A percentile compares a stretch with the other conserved stretches of the same genome.
Evolutionary conservation across 805 yeast genomes (phyloP).

Genomic region (Starmerella bombi): DNA sequence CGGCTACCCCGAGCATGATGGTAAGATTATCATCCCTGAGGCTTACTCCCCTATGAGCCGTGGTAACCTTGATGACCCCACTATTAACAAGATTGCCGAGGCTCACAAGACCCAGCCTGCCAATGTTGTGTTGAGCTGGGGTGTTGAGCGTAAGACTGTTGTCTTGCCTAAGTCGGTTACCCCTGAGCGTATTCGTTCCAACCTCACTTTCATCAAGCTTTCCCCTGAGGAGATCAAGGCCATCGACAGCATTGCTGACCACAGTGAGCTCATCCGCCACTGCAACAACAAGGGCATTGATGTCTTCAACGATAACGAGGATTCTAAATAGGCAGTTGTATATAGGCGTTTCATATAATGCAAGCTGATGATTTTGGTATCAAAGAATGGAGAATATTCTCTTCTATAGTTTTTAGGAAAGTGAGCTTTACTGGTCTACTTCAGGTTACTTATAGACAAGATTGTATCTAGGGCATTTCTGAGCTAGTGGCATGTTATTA

Average conservation of each 20-base stretch:
- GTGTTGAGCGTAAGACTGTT: conserved; percentile 39
- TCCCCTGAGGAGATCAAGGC: conserved; percentile 32
- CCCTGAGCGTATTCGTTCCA: conserved; percentile 40
- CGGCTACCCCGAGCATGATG: conserved; percentile 20
- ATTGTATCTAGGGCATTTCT: no score
- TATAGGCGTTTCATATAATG: no score
- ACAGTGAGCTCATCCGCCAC: conserved; percentile 17
- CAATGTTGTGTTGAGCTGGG: conserved; percentile 26
- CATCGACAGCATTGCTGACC: conserved; percentile 21
- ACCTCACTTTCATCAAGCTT: conserved; percentile 32
- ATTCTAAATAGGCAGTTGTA: conserved; percentile 14
- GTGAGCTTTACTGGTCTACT: background rate
- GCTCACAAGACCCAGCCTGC: conserved; percentile 34
- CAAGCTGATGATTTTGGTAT: no score
- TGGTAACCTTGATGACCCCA: conserved; percentile 45
- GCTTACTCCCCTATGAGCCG: conserved; percentile 75
- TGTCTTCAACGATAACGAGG: conserved; percentile 21
- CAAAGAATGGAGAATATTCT: no score
- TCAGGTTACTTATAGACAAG: no score
- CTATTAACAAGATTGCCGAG: conserved; percentile 43
- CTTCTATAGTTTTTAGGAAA: background rate
- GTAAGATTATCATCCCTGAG: conserved; percentile 43
- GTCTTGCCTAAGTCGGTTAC: conserved; percentile 61
- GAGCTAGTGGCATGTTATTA: no score
- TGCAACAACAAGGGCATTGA: conserved; percentile 17